phyloP scores from a whole-genome alignment of 1,284 basidiomycete species.

The Puccinia coronata region DNA sequence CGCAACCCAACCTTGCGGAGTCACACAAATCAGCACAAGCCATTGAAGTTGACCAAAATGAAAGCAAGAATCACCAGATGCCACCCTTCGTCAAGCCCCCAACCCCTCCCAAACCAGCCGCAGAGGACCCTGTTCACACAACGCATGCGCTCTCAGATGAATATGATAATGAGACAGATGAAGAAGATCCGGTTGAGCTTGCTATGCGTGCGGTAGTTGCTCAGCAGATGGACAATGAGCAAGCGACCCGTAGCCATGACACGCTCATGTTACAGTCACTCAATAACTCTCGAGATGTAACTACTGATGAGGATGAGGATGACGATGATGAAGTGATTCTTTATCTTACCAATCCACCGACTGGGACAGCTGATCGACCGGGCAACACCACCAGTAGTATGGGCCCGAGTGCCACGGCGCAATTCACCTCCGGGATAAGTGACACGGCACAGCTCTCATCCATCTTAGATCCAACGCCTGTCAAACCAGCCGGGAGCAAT shows the following conservation, averaged over 20 bases:
- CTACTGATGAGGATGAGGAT: constrained; percentile 10
- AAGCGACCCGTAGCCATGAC: constrained; percentile 4
- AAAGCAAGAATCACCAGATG: background rate
- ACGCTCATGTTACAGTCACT: background rate
- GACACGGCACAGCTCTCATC: background rate
- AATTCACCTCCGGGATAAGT: background rate
- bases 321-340: constrained; percentile 40
- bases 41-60: background rate
- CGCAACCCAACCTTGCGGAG: background rate
- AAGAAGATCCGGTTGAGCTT: constrained; percentile 44
- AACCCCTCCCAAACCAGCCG: background rate
- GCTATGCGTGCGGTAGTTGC: constrained; percentile 48
- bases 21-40: background rate
- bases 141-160: background rate
- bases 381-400: background rate
- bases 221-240: constrained; percentile 30
- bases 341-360: background rate
- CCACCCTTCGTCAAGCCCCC: background rate
- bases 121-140: background rate
- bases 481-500: background rate
- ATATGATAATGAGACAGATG: constrained; percentile 17
- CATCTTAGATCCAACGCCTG: background rate
- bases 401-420: background rate
- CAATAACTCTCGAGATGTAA: constrained; percentile 4
- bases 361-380: background rate